Conservation (phyloP, 108 stramenopile species). For the Aureococcus anophagefferens region DNA sequence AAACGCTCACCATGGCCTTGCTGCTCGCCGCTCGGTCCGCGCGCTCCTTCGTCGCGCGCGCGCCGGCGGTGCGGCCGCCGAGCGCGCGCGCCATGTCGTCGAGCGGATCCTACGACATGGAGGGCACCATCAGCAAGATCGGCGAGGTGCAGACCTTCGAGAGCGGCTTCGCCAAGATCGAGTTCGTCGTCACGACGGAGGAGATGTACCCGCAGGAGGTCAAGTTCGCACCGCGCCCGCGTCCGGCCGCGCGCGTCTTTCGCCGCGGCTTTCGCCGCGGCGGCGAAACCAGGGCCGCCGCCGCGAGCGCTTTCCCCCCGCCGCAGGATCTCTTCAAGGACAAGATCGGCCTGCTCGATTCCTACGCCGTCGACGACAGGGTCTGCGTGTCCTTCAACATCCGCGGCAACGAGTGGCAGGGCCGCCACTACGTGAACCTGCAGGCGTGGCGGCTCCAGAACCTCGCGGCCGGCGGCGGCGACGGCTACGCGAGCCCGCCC, state of each 20-base stretch:
- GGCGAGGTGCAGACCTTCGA: not conserved
- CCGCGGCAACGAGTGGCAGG: not conserved
- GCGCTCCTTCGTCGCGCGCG: too few species aligned
- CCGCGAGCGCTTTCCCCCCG: too few species aligned
- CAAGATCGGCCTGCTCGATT: too few species aligned
- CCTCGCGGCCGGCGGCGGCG: not conserved
- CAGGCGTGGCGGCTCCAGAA: not conserved
- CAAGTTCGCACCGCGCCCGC: too few species aligned
- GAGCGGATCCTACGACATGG: not conserved
- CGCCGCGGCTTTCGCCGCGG: too few species aligned
- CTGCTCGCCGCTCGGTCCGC: too few species aligned
- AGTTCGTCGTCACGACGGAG: not conserved
- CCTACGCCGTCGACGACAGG: too few species aligned
- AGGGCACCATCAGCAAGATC: not conserved
- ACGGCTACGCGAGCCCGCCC: not conserved
- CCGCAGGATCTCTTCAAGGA: too few species aligned
- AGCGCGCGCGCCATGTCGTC: not conserved
- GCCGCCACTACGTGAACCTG: not conserved
- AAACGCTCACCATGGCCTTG: too few species aligned
- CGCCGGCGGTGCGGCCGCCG: too few species aligned
- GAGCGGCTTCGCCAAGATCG: not conserved
- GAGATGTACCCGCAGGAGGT: not conserved
- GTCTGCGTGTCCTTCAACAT: not conserved
- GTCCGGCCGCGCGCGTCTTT: too few species aligned
- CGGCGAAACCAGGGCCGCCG: too few species aligned